These are phyloP conservation scores for Kurtzmaniella fragi DNA, from an alignment of 805 yeast genomes.

Conservation along the genomic window DNA sequence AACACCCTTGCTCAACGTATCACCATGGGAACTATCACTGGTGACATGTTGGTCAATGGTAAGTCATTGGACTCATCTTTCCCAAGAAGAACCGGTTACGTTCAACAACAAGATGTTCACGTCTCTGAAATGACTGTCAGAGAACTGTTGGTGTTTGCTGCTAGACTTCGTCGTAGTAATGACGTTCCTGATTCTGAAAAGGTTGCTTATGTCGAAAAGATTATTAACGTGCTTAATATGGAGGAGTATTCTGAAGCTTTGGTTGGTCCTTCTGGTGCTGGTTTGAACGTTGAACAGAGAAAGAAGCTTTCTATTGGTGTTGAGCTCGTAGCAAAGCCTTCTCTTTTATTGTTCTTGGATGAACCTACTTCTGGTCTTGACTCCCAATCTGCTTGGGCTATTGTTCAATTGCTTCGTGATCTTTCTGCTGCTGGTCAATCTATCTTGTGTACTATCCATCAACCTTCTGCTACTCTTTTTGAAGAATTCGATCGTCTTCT, in stretches of 20 bases:
- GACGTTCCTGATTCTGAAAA: slow-evolving; percentile 39
- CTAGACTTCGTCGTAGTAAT: slow-evolving; percentile 42
- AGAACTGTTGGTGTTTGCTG: slow-evolving; percentile 50
- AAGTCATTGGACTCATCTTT: slow-evolving; percentile 43
- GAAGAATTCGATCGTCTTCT: slow-evolving; percentile 64
- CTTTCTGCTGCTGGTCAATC: slow-evolving; percentile 71
- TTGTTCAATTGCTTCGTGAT: slow-evolving; percentile 60
- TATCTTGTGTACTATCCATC: slow-evolving; percentile 72
- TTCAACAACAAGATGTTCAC: slow-evolving; percentile 57
- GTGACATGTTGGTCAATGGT: slow-evolving; percentile 56
- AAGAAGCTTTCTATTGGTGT: slow-evolving; percentile 68
- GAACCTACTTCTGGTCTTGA: slow-evolving; percentile 76
- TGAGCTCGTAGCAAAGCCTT: slow-evolving; percentile 66
- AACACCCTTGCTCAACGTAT: slow-evolving; percentile 51
- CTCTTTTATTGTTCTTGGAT: slow-evolving; percentile 57
- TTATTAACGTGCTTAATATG: slow-evolving; percentile 49
- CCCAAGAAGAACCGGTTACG: slow-evolving; percentile 53
- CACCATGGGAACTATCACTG: slow-evolving; percentile 53
- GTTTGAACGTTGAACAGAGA: slow-evolving; percentile 60
- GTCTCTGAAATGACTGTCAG: slow-evolving; percentile 46
- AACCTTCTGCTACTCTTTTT: slow-evolving; percentile 67
- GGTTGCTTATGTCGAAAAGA: slow-evolving; percentile 46
- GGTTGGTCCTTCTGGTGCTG: slow-evolving; percentile 42
- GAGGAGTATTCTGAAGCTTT: slow-evolving; percentile 48
- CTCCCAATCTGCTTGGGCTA: slow-evolving; percentile 67